Evolutionary conservation across 768 basidiomycete genomes (phyloP).

Genomic region (Agaricus subrufescens): DNA sequence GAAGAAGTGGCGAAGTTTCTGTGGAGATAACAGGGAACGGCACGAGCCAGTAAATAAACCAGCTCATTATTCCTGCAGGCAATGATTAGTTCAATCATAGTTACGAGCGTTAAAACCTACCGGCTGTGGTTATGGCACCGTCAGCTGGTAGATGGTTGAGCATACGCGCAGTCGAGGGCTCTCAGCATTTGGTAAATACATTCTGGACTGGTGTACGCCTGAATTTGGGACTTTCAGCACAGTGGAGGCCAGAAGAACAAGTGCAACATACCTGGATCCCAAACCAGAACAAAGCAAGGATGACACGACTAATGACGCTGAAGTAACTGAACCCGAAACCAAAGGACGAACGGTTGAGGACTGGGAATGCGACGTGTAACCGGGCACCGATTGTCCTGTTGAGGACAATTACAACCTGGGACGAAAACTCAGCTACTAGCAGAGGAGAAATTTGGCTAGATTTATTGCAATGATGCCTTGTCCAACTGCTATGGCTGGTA

Average conservation of each 20-base stretch:
- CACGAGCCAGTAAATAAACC: conserved; percentile 73
- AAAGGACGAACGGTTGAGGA: conserved; percentile 82
- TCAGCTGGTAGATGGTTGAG: conserved; percentile 57
- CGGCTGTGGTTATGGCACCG: conserved; percentile 60
- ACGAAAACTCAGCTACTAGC: background rate
- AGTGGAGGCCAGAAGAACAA: background rate
- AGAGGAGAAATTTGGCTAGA: background rate
- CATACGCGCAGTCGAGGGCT: conserved; percentile 54
- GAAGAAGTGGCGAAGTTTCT: conserved; percentile 75
- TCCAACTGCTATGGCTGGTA: conserved; percentile 66
- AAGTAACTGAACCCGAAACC: conserved; percentile 92
- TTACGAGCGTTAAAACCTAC: conserved; percentile 23
- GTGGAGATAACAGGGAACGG: conserved; percentile 78
- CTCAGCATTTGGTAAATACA: conserved; percentile 79
- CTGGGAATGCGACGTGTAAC: conserved; percentile 68
- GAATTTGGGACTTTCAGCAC: background rate
- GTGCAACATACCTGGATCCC: conserved; percentile 49
- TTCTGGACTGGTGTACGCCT: conserved; percentile 63
- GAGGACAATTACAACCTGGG: conserved; percentile 53
- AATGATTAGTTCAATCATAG: background rate
- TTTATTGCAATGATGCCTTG: conserved; percentile 62
- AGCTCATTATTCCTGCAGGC: conserved; percentile 60
- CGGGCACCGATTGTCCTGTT: conserved; percentile 79
- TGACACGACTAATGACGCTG: conserved; percentile 68
- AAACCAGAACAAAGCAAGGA: conserved; percentile 83